A percentile compares a stretch with the other conserved stretches of the same genome.
Evolutionary conservation across 345 rosid genomes (phyloP).

Genomic region (Eucalyptus melliodora): DNA sequence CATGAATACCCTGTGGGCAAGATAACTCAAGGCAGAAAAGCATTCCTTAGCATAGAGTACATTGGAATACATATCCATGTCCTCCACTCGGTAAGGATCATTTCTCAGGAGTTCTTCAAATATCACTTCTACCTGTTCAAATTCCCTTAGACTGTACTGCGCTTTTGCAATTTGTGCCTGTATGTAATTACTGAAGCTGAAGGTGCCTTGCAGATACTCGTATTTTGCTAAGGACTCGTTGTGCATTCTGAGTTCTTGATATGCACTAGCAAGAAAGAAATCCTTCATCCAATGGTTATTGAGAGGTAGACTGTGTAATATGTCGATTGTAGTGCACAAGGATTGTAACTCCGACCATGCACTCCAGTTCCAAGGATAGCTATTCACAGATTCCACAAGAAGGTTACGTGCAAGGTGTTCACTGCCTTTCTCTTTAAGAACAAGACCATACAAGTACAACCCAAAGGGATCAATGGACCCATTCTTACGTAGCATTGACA

Average conservation of each 20-base stretch:
- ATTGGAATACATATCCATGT: slow-evolving; percentile 96
- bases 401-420: slow-evolving; percentile 59
- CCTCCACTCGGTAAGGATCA: slow-evolving; percentile 86
- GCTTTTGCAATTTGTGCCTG: slow-evolving; percentile 96
- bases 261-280: slow-evolving; percentile 77
- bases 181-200: slow-evolving; percentile 72
- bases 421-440: slow-evolving; percentile 84
- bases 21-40: slow-evolving; percentile 78
- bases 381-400: slow-evolving; percentile 84
- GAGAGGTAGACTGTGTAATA: slow-evolving; percentile 60
- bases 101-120: slow-evolving; percentile 82
- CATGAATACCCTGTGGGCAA: slow-evolving; percentile 78
- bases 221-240: slow-evolving; percentile 65
- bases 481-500: slow-evolving; percentile 54
- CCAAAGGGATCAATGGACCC: slow-evolving; percentile 79
- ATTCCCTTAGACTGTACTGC: slow-evolving; percentile 83
- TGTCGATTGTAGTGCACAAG: slow-evolving; percentile 57
- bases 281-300: slow-evolving; percentile 97
- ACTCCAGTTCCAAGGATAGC: slow-evolving; percentile 98
- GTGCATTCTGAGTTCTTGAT: slow-evolving; percentile 91
- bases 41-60: slow-evolving; percentile 93
- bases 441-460: slow-evolving; percentile 75
- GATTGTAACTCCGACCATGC: slow-evolving; percentile 96
- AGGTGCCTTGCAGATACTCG: slow-evolving; percentile 58
- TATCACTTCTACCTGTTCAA: slow-evolving; percentile 89